phyloP scores from a whole-genome alignment of 495 filamentous ascomycete genomes.

The Aspergillus kassunensis region DNA sequence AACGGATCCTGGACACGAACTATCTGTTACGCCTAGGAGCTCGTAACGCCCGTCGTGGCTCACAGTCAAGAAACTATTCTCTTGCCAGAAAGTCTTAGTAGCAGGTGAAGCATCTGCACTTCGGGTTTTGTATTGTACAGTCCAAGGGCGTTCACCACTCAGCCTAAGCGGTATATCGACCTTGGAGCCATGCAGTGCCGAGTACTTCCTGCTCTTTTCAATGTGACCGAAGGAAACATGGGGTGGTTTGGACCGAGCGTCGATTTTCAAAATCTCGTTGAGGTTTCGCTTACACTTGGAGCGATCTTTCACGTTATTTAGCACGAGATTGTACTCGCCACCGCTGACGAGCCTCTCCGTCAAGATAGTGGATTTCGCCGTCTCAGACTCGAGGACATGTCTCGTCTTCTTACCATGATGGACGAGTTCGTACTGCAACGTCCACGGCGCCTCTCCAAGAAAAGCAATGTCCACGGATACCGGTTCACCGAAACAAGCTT shows the following conservation, averaged over 20 bases:
- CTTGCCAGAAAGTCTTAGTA: constrained; percentile 49
- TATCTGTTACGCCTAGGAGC: constrained; percentile 71
- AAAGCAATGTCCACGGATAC: constrained; percentile 68
- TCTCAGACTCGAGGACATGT: constrained; percentile 58
- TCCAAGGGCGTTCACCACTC: constrained; percentile 80
- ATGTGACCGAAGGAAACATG: constrained; percentile 77
- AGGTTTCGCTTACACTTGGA: constrained; percentile 79
- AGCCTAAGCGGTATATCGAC: constrained; percentile 77
- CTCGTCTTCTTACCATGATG: constrained; percentile 79
- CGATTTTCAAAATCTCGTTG: constrained; percentile 75
- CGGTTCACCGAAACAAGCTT: constrained; percentile 77
- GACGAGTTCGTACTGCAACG: constrained; percentile 90
- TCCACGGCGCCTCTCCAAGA: constrained; percentile 78
- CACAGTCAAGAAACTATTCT: constrained; percentile 69
- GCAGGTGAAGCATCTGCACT: constrained; percentile 40
- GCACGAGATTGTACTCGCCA: constrained; percentile 79
- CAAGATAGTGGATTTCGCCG: constrained; percentile 58
- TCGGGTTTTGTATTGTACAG: constrained; percentile 65
- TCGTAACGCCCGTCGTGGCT: constrained; percentile 68
- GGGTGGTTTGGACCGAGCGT: constrained; percentile 81
- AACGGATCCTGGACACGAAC: constrained; percentile 72
- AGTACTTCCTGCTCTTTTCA: constrained; percentile 67
- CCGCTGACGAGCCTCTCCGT: constrained; percentile 71
- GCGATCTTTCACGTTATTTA: constrained; percentile 81
- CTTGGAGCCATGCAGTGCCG: constrained; percentile 68